Base-by-base conservation (phyloP, 2,329 filamentous ascomycete species). In the Boeremia lycopersici region DNA sequence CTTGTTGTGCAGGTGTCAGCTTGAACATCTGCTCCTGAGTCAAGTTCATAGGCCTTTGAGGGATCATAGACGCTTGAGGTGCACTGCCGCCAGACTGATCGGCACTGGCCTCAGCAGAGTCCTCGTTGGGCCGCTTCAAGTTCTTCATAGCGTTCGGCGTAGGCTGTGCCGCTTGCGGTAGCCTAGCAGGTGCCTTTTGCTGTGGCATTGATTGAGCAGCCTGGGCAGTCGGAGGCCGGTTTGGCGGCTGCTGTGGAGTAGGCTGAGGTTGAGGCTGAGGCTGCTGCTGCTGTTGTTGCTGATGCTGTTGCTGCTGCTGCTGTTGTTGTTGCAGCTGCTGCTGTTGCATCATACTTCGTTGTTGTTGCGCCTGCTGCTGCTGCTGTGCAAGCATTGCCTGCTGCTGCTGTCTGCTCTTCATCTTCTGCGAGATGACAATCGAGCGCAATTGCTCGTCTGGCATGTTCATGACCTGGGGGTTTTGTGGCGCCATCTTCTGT, bases 91-190 rank as follows among this genome's bases (percentile, higher is more conserved):
- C 38, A 39, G 61, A 33, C 36, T 56, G 48, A 53, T 77, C 51
- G 56, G 68, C 41, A 44, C 67, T 75, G 10, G 67, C 68, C 47
- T 80, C 78, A 19, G 71, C 58, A 12, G 74, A 65, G 59, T 81
- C 78, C 19, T 79, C 78, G 47, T 72, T 77, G 9, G 73, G 69
- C 31, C 74, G 68, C 62, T 76, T 77, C 15, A 69, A 67, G 48
- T 63, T 69, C 30, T 43, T 56, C 15, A 60, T 25, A 33, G 60
- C 62, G 42, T 59, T 67, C 15, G 62, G 53, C 23, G 52, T 34
- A 12, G 63, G 31, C 54, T 71, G 69, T 26, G 64, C 50, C 30
- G 61, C 60, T 19, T 61, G 54, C 25, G 56, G 61, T 52, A 65
- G 68, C 17, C 47, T 43, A 4, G 34, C 45, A 36, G 62, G 71